phyloP scores from a whole-genome alignment of 75 land plant genomes.

The Sequoia sempervirens region DNA sequence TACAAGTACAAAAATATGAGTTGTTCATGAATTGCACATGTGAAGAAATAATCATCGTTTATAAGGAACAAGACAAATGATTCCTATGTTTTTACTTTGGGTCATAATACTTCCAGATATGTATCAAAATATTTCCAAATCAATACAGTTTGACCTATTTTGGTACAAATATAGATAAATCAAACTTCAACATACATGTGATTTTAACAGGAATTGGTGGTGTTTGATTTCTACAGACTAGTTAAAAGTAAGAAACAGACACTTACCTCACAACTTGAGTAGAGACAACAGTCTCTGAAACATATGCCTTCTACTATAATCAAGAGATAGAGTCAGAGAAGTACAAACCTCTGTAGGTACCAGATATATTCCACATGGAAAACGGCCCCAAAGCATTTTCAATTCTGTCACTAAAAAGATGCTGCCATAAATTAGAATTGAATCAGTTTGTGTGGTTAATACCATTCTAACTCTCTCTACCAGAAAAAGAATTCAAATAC shows the following conservation, averaged over 20 bases:
- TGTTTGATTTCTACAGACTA: background rate
- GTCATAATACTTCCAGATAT: background rate
- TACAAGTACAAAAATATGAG: background rate
- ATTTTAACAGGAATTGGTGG: background rate
- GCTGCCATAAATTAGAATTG: conserved; percentile 14
- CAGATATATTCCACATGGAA: conserved; percentile 84
- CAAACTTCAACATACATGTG: background rate
- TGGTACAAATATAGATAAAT: background rate
- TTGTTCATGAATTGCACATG: background rate
- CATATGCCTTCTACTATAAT: background rate
- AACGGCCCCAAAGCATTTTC: conserved; percentile 60
- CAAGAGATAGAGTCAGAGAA: background rate
- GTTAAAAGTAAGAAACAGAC: background rate
- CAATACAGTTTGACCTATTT: background rate
- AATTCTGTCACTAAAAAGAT: conserved; percentile 32
- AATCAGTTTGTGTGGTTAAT: background rate
- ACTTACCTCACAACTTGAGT: background rate
- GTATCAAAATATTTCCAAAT: background rate
- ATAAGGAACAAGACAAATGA: background rate
- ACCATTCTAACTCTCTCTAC: background rate
- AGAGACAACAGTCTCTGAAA: background rate
- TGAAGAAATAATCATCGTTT: background rate
- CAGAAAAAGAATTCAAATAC: background rate
- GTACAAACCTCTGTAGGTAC: conserved; percentile 84
- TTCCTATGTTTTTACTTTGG: background rate